Base-by-base conservation (phyloP, 805 yeast genomes). In the Candida dajiaensis region DNA sequence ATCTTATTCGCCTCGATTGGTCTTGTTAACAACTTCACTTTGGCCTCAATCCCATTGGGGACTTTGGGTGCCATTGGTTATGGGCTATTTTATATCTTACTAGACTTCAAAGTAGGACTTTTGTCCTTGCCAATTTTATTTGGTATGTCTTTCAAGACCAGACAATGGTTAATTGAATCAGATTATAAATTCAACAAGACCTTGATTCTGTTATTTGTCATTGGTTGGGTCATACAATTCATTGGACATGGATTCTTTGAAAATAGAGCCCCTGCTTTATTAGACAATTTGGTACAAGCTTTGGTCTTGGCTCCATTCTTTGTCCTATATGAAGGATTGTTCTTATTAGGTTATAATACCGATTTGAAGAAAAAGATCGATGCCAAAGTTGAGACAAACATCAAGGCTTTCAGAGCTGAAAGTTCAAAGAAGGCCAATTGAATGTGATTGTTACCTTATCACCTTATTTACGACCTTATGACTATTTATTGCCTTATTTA, bases 251-350 rank as follows among this genome's bases (percentile, higher is more conserved):
- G 85, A 1, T 71, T 76, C 11, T 86, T 80, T 59, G 99, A 92
- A 61, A 74, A 73, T 49, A 72, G 88, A 38, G 85, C 89, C 0
- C 99, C 99, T 0, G 97, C 98, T 0, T 65, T 92, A 44, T 63
- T 88, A 37, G 96, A 90, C 57, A 90, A 83, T 59, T 68, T 89
- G 40, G 67, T 83, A 6, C 97, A 89, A 60, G 94, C 97, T 5
- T 63, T 92, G 18, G 89, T 92, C 0, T 70, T 90, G 51, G 98
- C 98, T 1, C 98, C 98, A 1, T 89, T 78, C 59, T 90, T 92
- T 62, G 95, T 89, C 4, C 69, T 82, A 13, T 87, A 82, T 62
- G 98, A 94, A 63, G 58, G 83, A 3, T 73, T 86, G 13, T 87
- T 88, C 56, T 63, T 68, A 46, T 55, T 81, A n/a, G 97, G 97